Conservation (phyloP, 495 filamentous ascomycete species). For the Diplogelasinospora grovesii region DNA sequence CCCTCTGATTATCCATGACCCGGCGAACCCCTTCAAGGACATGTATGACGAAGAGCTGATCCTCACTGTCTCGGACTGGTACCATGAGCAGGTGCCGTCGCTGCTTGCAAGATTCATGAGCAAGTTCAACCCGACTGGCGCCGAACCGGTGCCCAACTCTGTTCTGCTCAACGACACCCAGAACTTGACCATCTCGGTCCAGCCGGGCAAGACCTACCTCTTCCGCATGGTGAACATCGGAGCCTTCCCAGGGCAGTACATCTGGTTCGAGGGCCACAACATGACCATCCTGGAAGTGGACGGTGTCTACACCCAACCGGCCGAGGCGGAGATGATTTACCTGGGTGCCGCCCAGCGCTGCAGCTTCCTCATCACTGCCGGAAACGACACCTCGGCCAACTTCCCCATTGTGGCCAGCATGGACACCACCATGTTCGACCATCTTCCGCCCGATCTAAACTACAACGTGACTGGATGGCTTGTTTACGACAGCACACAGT, state of each 20-base stretch:
- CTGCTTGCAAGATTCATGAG: slow-evolving; percentile 52
- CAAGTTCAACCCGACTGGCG: slow-evolving; percentile 51
- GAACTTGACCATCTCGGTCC: slow-evolving; percentile 41
- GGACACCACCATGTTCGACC: slow-evolving; percentile 35
- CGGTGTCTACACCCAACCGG: slow-evolving; percentile 51
- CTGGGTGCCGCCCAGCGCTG: slow-evolving; percentile 65
- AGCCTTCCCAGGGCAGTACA: slow-evolving; percentile 59
- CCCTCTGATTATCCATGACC: slow-evolving; percentile 65
- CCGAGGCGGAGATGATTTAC: slow-evolving; percentile 56
- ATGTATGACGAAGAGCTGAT: slow-evolving; percentile 62
- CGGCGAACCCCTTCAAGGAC: slow-evolving; percentile 49
- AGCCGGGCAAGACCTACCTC: slow-evolving; percentile 72
- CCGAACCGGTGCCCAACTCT: slow-evolving; percentile 60
- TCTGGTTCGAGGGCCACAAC: slow-evolving; percentile 71
- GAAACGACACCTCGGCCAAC: slow-evolving; percentile 54
- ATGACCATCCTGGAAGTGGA: slow-evolving; percentile 53
- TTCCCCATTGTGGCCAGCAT: slow-evolving; percentile 60
- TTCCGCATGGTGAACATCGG: slow-evolving; percentile 69
- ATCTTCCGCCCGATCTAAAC: slow-evolving; percentile 55
- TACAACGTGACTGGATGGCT: slow-evolving; percentile 77
- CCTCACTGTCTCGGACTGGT: slow-evolving; percentile 63
- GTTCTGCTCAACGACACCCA: slow-evolving; percentile 66
- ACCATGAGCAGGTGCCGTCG: slow-evolving; percentile 53
- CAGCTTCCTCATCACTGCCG: slow-evolving; percentile 57
- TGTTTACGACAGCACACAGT: slow-evolving; percentile 56